Base-by-base conservation (phyloP, 2,329 filamentous ascomycete species). In the Paramyrothecium roridum region DNA sequence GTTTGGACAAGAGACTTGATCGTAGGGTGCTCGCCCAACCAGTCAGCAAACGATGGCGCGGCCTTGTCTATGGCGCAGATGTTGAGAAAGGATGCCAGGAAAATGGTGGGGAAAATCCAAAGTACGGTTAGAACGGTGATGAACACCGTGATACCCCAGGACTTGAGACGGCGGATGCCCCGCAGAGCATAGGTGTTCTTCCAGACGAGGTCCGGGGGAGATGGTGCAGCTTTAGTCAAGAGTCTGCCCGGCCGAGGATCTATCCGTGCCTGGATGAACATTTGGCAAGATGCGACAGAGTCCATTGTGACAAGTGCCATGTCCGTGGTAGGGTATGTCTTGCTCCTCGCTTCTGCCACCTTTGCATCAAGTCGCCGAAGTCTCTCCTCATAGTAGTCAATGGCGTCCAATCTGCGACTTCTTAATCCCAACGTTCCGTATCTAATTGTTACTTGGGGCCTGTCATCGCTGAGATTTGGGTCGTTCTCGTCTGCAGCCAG, bases 291-390 rank as follows among this genome's bases (percentile, higher is more conserved):
- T 16, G 93, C 90, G 51, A 96, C 95, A 3, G 91, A 95, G 74
- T 97, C 91, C 91, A 99, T 96, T 0, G 95, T 98, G 43, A 99
- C 90, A 70, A 99, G 97, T 1, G 96, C 96, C 57, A 96, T 82
- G 50, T 93, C 88, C 1, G 87, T 93, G 0, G 95, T 80, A 7
- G 81, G 76, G 64, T 92, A 98, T 3, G 89, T 82, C 69, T 90
- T 90, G 65, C 85, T 84, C 26, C 95, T 85, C 12, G 91, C 84
- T 8, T 74, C 73, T 8, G 74, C 72, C 52, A 99, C 91, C 61
- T 86, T 81, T 50, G 90, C 88, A 61, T 99, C 93, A 2, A 96
- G 72, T 17, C 82, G 80, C 23, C 89, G 86, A 37, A 99, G 81
- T 67, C 89, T 88, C 70, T 96, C 91, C 64, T 96, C 89, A 66